Percentiles rank a stretch among this genome's conserved stretches.
phyloP scores from a whole-genome alignment of 2,329 filamentous ascomycete genomes.

The Exutisphaerella laricina region DNA sequence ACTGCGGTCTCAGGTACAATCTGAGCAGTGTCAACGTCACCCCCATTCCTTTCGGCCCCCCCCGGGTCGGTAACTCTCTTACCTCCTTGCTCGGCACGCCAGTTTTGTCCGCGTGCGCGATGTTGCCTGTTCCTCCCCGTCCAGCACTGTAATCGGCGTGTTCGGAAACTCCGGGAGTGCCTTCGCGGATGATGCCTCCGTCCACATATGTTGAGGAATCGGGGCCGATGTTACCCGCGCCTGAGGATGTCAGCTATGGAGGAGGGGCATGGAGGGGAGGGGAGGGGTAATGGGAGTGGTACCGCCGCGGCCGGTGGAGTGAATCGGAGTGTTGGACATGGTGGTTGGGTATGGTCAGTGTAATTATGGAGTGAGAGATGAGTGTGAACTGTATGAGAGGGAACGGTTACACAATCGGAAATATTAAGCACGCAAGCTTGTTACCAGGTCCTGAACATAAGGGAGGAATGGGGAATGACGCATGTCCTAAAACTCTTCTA shows the following conservation, averaged over 20 bases:
- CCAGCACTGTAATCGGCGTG: slow-evolving; percentile 37
- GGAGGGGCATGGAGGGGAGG: neutral
- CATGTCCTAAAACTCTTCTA: no score
- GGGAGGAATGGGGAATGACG: no score
- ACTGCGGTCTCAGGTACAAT: slow-evolving; percentile 42
- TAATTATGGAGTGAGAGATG: no score
- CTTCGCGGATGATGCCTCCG: slow-evolving; percentile 44
- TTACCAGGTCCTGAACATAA: no score
- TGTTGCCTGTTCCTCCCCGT: slow-evolving; percentile 32
- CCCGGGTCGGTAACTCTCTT: no score
- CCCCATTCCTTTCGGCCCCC: no score
- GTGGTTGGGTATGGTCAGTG: neutral
- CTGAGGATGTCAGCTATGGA: slow-evolving; percentile 32
- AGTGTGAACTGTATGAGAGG: no score
- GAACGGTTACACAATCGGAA: no score
- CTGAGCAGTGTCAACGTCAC: no score
- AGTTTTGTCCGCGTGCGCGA: slow-evolving; percentile 8
- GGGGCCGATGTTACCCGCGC: slow-evolving; percentile 54
- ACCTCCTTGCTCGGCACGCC: slow-evolving; percentile 34
- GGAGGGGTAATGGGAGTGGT: no score
- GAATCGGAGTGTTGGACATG: slow-evolving; percentile 16
- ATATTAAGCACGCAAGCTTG: no score
- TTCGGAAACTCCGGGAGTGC: slow-evolving; percentile 35
- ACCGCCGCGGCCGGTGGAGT: slow-evolving; percentile 56
- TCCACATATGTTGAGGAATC: slow-evolving; percentile 45